These are phyloP conservation scores for Hansenula sp. DNA, from an alignment of 1,139 yeast genomes.

Conservation along the genomic window DNA sequence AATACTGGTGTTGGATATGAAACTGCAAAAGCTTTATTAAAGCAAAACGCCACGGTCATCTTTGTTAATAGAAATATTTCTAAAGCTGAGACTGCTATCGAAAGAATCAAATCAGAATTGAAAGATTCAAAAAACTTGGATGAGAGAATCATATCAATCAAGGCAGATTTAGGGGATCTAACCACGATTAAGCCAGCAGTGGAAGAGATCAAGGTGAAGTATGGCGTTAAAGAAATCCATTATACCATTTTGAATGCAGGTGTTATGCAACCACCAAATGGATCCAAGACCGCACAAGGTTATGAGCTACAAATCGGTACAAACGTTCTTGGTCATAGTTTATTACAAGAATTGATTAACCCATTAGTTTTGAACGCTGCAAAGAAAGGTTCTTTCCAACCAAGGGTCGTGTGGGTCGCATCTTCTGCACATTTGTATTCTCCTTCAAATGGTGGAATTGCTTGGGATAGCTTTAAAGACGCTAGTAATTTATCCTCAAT, in stretches of 20 bases:
- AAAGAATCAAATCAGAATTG: constrained; percentile 25
- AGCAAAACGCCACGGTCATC: constrained; percentile 41
- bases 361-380: constrained; percentile 32
- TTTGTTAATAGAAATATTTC: constrained; percentile 35
- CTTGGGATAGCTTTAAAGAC: constrained; percentile 29
- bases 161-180: constrained; percentile 43
- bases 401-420: constrained; percentile 45
- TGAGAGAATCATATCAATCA: constrained; percentile 23
- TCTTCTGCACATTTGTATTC: constrained; percentile 37
- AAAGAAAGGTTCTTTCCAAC: constrained; percentile 10
- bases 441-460: constrained; percentile 35
- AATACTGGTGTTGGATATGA: constrained; percentile 43
- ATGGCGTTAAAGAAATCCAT: constrained; percentile 31
- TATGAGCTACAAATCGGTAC: constrained; percentile 45
- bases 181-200: constrained; percentile 39
- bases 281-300: constrained; percentile 36
- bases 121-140: constrained; percentile 10
- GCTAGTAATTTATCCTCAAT: constrained; percentile 7
- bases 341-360: constrained; percentile 41
- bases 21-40: constrained; percentile 33
- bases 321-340: constrained; percentile 46
- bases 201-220: constrained; percentile 26
- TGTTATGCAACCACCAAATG: constrained; percentile 39
- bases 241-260: constrained; percentile 51
- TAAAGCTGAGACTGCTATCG: constrained; percentile 34